Evolutionary conservation across 208 protist species (phyloP).

Genomic region (Lotmaria passim): DNA sequence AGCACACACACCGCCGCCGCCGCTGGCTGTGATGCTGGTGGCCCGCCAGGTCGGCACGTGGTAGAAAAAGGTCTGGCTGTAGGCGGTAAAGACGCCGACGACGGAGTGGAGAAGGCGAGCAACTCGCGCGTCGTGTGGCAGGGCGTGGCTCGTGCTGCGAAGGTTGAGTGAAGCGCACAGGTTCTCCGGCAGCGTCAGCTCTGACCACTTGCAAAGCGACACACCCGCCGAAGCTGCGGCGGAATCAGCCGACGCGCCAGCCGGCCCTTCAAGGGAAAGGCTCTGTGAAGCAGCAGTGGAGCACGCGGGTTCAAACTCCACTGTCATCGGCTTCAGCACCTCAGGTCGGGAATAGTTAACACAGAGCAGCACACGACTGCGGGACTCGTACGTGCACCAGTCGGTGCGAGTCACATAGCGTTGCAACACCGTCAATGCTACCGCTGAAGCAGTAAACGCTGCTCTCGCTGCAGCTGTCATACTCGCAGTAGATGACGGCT

Average conservation of each 20-base stretch:
- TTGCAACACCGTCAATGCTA: conserved; percentile 33
- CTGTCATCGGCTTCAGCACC: conserved; percentile 57
- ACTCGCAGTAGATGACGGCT: not conserved
- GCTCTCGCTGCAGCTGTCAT: not conserved
- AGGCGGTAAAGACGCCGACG: conserved; percentile 44
- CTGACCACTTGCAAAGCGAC: conserved; percentile 23
- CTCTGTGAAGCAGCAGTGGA: not conserved
- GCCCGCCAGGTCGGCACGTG: conserved; percentile 26
- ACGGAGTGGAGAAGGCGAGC: conserved; percentile 23
- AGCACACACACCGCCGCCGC: too few relatives aligned
- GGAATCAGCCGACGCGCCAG: too few relatives aligned
- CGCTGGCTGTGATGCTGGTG: not conserved
- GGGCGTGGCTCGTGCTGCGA: not conserved
- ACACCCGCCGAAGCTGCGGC: not conserved
- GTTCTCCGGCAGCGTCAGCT: conserved; percentile 35
- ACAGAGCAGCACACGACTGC: conserved; percentile 36
- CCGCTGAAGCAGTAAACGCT: not conserved
- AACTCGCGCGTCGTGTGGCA: not conserved
- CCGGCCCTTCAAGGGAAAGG: too few relatives aligned
- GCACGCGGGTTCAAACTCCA: conserved; percentile 10
- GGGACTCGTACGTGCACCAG: conserved; percentile 26
- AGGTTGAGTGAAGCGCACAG: conserved; percentile 6
- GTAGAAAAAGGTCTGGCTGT: conserved; percentile 54
- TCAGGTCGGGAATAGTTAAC: conserved; percentile 44
- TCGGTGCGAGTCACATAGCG: conserved; percentile 60